Evolutionary conservation across 441 rosid species (phyloP), one percentile per base, ranked within the genome.

Genomic region (Populus trichocarpa): DNA sequence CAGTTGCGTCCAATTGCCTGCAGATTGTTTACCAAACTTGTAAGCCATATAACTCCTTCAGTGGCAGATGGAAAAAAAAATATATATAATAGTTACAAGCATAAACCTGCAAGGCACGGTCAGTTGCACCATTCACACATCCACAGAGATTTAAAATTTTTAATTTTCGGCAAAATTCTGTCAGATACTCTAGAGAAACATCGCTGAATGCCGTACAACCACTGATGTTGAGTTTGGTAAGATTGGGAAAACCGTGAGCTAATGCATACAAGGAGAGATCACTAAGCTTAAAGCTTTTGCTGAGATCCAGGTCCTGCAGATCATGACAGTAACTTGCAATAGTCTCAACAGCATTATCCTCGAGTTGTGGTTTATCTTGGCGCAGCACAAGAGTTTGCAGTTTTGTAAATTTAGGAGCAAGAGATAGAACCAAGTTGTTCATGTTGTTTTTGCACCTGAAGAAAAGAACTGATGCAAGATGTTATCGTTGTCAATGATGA

Each of bases 1-100:
- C 98, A 94, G 87, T 94, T 87, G 64, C 79, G 85, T 68, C 98
- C 99, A 84, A 94, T 90, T 61, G 96, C 97, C 99, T 96, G 88
- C 75, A 82, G 70, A 84, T 50, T 70, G 79, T 74, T 6, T 30
- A 71, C 22, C 30, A 69, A 75, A 70, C 61, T 35, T 32, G 69
- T 28, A 46, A 46, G 61, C 33, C 75, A 69, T 28, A 59, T 71
- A 10, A 59, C 53, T 22, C 46, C 11, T 68, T 42, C 61, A 3
- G 23, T 65, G 20, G 73, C 26, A 32, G 23, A 64, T 25, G 28
- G 22, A 33, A 4, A 18, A 35, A 66, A 18, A 26, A 38, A 4
- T 25, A 25, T 25, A 25, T 25, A 10, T 13, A 30, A 30, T 46
- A 65, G 64, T 26, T 71, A 40, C 57, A 28, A 2, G 72, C 57